phyloP scores from a whole-genome alignment of 768 basidiomycete genomes.

The Amanita jacksonii region DNA sequence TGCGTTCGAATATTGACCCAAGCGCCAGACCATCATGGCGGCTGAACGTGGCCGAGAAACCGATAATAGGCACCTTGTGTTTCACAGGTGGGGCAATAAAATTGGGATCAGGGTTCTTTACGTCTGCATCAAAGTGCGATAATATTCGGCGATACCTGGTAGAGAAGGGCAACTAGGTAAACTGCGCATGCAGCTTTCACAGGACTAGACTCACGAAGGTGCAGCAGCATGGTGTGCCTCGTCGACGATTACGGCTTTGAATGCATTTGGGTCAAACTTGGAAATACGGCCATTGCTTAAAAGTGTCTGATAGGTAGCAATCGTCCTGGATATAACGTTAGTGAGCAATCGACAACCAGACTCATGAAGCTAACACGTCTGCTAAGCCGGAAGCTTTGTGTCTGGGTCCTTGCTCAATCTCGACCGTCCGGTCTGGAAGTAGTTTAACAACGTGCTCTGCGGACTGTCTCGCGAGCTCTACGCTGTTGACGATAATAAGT shows the following conservation, averaged over 20 bases:
- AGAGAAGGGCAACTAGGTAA: neutral
- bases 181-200: too few relatives aligned
- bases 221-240: conserved; percentile 96
- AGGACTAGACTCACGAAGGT: conserved; percentile 51
- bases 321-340: conserved; percentile 41
- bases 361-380: conserved; percentile 56
- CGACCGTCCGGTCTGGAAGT: conserved; percentile 69
- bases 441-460: conserved; percentile 57
- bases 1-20: conserved; percentile 79
- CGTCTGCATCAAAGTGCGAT: conserved; percentile 69
- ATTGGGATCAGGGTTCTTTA: conserved; percentile 41
- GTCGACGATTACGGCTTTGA: conserved; percentile 80
- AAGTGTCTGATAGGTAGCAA: conserved; percentile 86
- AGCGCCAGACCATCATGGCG: conserved; percentile 87
- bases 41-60: conserved; percentile 93
- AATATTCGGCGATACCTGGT: conserved; percentile 70
- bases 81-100: conserved; percentile 26
- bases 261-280: conserved; percentile 60
- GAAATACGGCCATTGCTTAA: conserved; percentile 49
- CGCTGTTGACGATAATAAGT: conserved; percentile 80
- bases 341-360: neutral
- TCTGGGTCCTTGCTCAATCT: conserved; percentile 83
- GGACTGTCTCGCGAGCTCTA: conserved; percentile 86
- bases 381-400: conserved; percentile 71
- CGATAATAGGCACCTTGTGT: conserved; percentile 71